These are phyloP conservation scores for Cylindrotheca closterium DNA, from an alignment of 108 stramenopile genomes.

Conservation along the genomic window DNA sequence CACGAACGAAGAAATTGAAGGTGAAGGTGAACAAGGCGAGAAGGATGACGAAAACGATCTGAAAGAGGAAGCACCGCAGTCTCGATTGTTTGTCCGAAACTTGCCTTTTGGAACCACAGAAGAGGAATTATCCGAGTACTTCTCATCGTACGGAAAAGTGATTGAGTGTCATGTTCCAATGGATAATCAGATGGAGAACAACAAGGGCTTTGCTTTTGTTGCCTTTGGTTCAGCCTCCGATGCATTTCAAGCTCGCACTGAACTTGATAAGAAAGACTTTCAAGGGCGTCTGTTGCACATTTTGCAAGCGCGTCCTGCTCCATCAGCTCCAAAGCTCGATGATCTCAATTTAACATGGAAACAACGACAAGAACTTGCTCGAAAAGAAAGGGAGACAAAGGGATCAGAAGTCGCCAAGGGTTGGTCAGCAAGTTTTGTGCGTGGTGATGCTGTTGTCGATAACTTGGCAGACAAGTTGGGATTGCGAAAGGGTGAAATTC, in stretches of 20 bases:
- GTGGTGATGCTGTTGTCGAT: conserved; percentile 95
- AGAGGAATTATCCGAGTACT: conserved; percentile 87
- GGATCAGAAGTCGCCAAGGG: conserved; percentile 50
- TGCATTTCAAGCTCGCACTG: conserved; percentile 58
- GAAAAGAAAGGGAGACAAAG: conserved; percentile 78
- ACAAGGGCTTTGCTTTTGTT: conserved; percentile 96
- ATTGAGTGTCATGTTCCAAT: conserved; percentile 91
- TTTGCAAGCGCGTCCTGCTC: conserved; percentile 69
- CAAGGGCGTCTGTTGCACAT: conserved; percentile 90
- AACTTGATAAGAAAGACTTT: conserved; percentile 76
- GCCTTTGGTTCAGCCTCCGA: conserved; percentile 58
- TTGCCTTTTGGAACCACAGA: conserved; percentile 91
- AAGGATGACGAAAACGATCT: conserved; percentile 32
- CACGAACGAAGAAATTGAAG: conserved; percentile 9
- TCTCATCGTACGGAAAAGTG: conserved; percentile 70
- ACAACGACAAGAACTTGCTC: conserved; percentile 80
- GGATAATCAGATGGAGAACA: conserved; percentile 76
- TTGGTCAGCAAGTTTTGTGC: conserved; percentile 94
- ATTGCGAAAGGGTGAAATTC: conserved; percentile 86
- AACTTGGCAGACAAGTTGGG: conserved; percentile 88
- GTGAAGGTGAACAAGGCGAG: conserved; percentile 9
- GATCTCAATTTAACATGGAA: conserved; percentile 75
- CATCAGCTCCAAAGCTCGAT: conserved; percentile 10
- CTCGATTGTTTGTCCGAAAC: conserved; percentile 93
- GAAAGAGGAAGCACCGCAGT: conserved; percentile 20